Percentiles rank a stretch among this genome's conserved stretches.
phyloP scores from a whole-genome alignment of 805 yeast species.

The Kazachstania taianensis region DNA sequence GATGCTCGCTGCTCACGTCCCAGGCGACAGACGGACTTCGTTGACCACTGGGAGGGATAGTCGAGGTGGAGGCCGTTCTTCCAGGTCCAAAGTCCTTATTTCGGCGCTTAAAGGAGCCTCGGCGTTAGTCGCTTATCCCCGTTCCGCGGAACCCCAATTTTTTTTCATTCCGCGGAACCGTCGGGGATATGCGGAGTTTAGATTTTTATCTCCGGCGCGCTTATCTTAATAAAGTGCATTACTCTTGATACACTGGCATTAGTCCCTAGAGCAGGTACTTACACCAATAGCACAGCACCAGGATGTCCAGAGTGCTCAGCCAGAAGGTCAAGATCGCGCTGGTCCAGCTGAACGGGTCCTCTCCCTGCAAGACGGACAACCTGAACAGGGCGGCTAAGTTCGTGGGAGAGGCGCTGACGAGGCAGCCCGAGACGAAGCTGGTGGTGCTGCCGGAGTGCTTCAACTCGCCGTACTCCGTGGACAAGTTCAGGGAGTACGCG shows the following conservation, averaged over 20 bases:
- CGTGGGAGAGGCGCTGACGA: constrained; percentile 49
- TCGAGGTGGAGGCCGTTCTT: no score
- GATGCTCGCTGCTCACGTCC: no score
- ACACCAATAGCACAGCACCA: background rate
- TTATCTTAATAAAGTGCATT: background rate
- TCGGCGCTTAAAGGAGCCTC: no score
- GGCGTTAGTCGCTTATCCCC: no score
- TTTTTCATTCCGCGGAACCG: no score
- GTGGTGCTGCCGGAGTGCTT: constrained; percentile 92
- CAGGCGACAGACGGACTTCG: no score
- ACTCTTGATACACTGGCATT: background rate
- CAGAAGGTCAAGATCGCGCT: constrained; percentile 70
- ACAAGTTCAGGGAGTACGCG: constrained; percentile 77
- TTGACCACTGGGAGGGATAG: no score
- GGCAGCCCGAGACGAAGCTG: constrained; percentile 55
- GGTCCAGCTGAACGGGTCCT: constrained; percentile 68
- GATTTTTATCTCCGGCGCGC: no score
- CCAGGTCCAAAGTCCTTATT: no score
- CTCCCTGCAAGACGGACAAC: constrained; percentile 66
- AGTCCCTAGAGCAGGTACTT: background rate
- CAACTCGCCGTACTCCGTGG: constrained; percentile 89
- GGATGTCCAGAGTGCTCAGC: constrained; percentile 12
- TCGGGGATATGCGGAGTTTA: no score
- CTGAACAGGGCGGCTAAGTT: constrained; percentile 54
- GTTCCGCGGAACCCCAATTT: no score